phyloP scores from a whole-genome alignment of 805 yeast genomes.

The Barnettozyma sucrosica region DNA sequence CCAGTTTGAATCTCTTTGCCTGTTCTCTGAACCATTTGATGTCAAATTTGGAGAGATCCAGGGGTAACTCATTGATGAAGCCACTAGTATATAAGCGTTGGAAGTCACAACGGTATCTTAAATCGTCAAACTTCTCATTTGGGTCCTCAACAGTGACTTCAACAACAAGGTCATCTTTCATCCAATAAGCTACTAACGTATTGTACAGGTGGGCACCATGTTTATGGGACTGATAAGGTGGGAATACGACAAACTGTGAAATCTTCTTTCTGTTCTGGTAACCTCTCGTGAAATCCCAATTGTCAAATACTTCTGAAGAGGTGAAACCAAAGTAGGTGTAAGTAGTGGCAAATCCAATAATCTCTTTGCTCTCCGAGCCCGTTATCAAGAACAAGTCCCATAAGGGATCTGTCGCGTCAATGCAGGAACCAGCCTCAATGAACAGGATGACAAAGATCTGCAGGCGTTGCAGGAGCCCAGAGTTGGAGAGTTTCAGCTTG shows the following conservation, averaged over 20 bases:
- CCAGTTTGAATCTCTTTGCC: conserved; percentile 49
- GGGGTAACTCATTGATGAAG: conserved; percentile 27
- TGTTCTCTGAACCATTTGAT: conserved; percentile 36
- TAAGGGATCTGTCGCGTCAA: conserved; percentile 64
- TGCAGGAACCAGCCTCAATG: conserved; percentile 91
- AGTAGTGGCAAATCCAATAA: conserved; percentile 78
- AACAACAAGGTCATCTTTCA: conserved; percentile 41
- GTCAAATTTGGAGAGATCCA: conserved; percentile 21
- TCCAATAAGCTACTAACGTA: conserved; percentile 50
- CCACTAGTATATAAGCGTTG: conserved; percentile 36
- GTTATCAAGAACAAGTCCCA: conserved; percentile 74
- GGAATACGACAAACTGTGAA: conserved; percentile 80
- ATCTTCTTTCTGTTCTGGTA: conserved; percentile 58
- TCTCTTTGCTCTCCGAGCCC: conserved; percentile 31
- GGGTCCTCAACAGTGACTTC: conserved; percentile 95
- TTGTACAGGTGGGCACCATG: conserved; percentile 69
- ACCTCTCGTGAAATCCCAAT: conserved; percentile 19
- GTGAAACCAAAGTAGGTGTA: conserved; percentile 79
- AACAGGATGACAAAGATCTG: conserved; percentile 77
- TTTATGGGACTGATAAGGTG: conserved; percentile 70
- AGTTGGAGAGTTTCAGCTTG: conserved; percentile 33
- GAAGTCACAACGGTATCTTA: conserved; percentile 80
- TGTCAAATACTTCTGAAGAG: conserved; percentile 46
- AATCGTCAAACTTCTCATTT: conserved; percentile 83
- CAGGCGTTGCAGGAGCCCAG: conserved; percentile 44